Evolutionary conservation across 106 monocot species (phyloP), one percentile per base, ranked within the genome.

Genomic region (Posidonia australis): DNA sequence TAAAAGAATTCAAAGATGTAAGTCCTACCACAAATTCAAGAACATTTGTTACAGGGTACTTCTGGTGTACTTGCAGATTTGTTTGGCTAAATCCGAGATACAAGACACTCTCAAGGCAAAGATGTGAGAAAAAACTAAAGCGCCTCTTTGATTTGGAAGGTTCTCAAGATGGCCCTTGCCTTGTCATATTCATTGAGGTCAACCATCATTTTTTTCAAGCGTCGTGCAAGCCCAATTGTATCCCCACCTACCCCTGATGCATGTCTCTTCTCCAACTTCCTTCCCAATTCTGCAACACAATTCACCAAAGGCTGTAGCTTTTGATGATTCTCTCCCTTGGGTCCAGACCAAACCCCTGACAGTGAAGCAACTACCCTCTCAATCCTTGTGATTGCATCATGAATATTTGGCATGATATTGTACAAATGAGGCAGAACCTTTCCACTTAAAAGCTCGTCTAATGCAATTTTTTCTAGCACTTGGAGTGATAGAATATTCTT

Each of bases 191-290:
- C 82, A 72, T 82, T 79, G 25, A 89, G 76, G 4, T 70, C 67
- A 58, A 98, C 90, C 72, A 98, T 55, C 70, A 90, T 87, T 42
- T 80, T 77, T 69, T 98, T 98, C 58, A 98, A 58, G 27, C 90
- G 74, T 17, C 87, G 84, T 51, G 87, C 96, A 70, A 98, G 80
- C 18, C 77, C 76, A 31, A 68, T 46, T 1, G 78, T 77, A 60
- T 98, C 96, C 47, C 69, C 74, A 45, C 73, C 79, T 46, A 67
- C 73, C 36, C 84, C 88, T 0, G 77, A 79, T 36, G 64, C 66
- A 44, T 74, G 80, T 61, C 96, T 71, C 64, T 74, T 90, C 78
- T 90, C 96, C 74, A 98, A 69, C 66, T 74, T 84, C 69, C 62
- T 72, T 54, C 78, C 90, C 29, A 98, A 47, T 58, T 98, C 86